These are phyloP conservation scores for Pichia inconspicua DNA, from an alignment of 1,139 yeast species.

Conservation along the genomic window DNA sequence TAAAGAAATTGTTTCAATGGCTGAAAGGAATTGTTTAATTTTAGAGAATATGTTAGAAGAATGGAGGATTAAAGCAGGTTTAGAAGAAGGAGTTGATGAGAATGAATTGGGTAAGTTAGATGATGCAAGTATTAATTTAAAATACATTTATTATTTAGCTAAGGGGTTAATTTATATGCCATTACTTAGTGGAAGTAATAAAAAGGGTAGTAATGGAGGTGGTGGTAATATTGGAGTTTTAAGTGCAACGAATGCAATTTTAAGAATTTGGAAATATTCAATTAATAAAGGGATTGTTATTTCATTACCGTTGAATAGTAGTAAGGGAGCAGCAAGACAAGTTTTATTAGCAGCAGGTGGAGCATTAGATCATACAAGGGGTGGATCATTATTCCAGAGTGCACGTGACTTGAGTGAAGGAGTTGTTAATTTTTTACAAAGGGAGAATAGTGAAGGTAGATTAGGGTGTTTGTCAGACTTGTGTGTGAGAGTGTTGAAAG, in stretches of 20 bases:
- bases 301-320: background rate
- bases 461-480: background rate
- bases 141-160: conserved; percentile 70
- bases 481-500: background rate
- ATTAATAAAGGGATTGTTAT: background rate
- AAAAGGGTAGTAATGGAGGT: background rate
- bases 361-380: background rate
- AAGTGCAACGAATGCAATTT: no score
- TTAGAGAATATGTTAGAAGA: conserved; percentile 67
- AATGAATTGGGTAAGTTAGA: conserved; percentile 56
- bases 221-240: background rate
- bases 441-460: background rate
- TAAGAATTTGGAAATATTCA: background rate
- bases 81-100: conserved; percentile 49
- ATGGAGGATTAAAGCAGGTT: conserved; percentile 72
- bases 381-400: background rate
- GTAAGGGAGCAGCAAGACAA: background rate
- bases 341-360: background rate
- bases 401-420: no score
- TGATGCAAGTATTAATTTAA: conserved; percentile 51
- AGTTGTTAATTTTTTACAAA: background rate
- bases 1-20: conserved; percentile 18
- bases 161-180: conserved; percentile 76
- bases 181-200: conserved; percentile 32
- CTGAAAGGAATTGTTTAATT: conserved; percentile 33